These are phyloP conservation scores for Tricholoma bakamatsutake DNA, from an alignment of 768 basidiomycete species.

Conservation along the genomic window DNA sequence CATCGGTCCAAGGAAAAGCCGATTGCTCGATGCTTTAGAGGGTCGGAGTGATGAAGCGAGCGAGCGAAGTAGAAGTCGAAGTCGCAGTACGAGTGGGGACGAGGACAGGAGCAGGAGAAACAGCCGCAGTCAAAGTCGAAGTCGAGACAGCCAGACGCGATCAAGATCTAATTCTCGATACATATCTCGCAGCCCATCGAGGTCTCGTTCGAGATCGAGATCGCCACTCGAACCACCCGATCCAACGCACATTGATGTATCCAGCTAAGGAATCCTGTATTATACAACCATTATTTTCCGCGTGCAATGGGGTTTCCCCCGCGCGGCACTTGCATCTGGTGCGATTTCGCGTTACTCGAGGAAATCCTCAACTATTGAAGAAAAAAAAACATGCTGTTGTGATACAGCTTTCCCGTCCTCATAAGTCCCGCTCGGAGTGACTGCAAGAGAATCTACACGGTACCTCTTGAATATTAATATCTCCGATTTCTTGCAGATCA, in stretches of 20 bases:
- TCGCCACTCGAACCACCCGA: constrained; percentile 50
- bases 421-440: too few species aligned
- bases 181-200: constrained; percentile 60
- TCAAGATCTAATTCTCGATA: constrained; percentile 52
- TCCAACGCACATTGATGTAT: constrained; percentile 34
- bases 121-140: constrained; percentile 21
- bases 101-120: constrained; percentile 21
- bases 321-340: too few species aligned
- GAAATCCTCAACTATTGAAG: too few species aligned
- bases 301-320: too few species aligned
- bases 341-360: too few species aligned
- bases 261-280: constrained; percentile 1
- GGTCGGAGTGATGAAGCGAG: constrained; percentile 54
- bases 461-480: too few species aligned
- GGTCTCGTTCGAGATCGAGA: constrained; percentile 39
- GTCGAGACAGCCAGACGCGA: constrained; percentile 26
- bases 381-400: too few species aligned
- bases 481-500: too few species aligned
- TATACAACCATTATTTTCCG: too few species aligned
- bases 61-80: constrained; percentile 35
- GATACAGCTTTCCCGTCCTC: too few species aligned
- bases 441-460: too few species aligned
- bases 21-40: constrained; percentile 85
- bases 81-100: constrained; percentile 31
- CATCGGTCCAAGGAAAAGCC: constrained; percentile 77